These are phyloP conservation scores for Flammula alnicola DNA, from an alignment of 1,284 basidiomycete genomes.

Conservation along the genomic window DNA sequence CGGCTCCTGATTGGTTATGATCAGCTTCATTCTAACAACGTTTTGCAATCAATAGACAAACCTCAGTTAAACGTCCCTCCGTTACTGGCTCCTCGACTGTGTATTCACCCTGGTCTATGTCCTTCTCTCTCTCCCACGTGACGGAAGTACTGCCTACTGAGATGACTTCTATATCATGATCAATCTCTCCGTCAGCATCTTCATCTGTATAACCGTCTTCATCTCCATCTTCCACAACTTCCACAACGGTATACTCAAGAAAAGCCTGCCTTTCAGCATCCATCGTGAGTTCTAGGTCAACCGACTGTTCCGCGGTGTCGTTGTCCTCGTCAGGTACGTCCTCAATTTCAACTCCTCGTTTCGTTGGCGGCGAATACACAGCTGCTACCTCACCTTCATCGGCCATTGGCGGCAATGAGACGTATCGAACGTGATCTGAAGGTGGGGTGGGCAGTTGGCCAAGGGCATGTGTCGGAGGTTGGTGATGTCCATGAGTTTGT, in stretches of 20 bases:
- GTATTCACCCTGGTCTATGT: constrained; percentile 7
- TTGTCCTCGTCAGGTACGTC: no score
- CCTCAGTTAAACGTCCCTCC: constrained; percentile 25
- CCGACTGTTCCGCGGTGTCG: no score
- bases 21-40: not conserved
- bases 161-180: constrained; percentile 25
- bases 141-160: constrained; percentile 12
- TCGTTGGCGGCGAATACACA: no score
- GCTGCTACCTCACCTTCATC: no score
- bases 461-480: no score
- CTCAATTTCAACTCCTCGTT: no score
- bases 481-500: no score
- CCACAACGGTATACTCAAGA: constrained; percentile 11
- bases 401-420: no score
- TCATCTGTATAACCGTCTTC: constrained; percentile 9
- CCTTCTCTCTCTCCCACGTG: not conserved
- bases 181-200: constrained; percentile 24
- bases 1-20: constrained; percentile 17
- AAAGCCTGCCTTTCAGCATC: not conserved
- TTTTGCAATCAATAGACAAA: constrained; percentile 1
- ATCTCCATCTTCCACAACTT: constrained; percentile 3
- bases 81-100: constrained; percentile 22
- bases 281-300: not conserved
- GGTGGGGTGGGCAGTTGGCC: no score
- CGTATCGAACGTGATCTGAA: no score